A percentile compares a stretch with the other conserved stretches of the same genome.
phyloP scores from a whole-genome alignment of 345 rosid genomes.

The Kandelia obovata region DNA sequence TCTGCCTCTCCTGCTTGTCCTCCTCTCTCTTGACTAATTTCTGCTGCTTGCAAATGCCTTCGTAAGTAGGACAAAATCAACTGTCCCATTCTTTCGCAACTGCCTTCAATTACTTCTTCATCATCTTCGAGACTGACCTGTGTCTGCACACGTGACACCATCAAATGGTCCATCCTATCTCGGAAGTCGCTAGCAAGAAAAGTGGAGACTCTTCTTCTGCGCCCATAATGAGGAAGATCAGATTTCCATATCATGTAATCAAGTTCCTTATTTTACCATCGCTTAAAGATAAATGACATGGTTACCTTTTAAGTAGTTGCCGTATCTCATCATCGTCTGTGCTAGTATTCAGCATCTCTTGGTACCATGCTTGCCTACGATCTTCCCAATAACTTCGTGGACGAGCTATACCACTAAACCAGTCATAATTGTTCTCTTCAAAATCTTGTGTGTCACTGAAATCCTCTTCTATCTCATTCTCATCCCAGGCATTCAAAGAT shows the following conservation, averaged over 20 bases:
- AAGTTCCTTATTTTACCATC: background rate
- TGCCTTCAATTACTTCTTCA: constrained; percentile 21
- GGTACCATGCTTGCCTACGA: constrained; percentile 62
- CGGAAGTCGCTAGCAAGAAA: constrained; percentile 66
- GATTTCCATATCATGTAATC: background rate
- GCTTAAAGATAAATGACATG: background rate
- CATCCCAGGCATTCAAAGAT: constrained; percentile 39
- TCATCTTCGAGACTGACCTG: constrained; percentile 30
- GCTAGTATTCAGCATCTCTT: constrained; percentile 49
- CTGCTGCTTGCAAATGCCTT: constrained; percentile 17
- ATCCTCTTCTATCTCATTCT: constrained; percentile 30
- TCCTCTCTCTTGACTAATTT: constrained; percentile 6
- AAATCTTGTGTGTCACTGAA: constrained; percentile 5
- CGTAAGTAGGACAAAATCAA: constrained; percentile 26
- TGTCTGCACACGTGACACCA: constrained; percentile 43
- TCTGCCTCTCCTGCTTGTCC: background rate
- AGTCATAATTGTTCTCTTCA: constrained; percentile 39
- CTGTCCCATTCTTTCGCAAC: constrained; percentile 34
- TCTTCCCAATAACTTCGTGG: constrained; percentile 94
- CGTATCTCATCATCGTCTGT: constrained; percentile 59
- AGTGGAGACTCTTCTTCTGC: constrained; percentile 74
- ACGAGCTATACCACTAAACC: constrained; percentile 70
- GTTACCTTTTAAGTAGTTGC: constrained; percentile 70
- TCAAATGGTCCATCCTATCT: constrained; percentile 61
- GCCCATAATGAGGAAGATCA: constrained; percentile 9